Conservation (phyloP, 1,139 yeast species). For the Candida tetrigidarum region DNA sequence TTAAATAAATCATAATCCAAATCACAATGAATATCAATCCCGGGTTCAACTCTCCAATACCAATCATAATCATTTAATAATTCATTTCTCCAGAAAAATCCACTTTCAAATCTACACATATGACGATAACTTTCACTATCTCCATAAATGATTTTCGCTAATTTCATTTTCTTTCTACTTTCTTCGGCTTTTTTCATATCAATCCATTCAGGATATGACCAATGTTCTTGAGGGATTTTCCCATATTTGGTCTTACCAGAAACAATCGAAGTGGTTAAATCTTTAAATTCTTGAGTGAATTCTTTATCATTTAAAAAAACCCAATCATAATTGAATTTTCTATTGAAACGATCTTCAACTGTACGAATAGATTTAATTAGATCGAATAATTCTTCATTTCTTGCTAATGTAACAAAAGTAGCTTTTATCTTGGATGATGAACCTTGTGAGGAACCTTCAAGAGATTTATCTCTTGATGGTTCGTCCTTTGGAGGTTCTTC, state of each 20-base stretch:
- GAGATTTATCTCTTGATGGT: neutral
- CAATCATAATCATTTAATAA: slow-evolving; percentile 70
- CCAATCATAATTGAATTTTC: slow-evolving; percentile 92
- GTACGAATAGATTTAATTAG: slow-evolving; percentile 71
- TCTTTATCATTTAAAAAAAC: slow-evolving; percentile 81
- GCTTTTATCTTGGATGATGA: slow-evolving; percentile 57
- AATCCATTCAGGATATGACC: slow-evolving; percentile 56
- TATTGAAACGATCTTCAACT: slow-evolving; percentile 83
- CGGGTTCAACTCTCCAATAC: slow-evolving; percentile 97
- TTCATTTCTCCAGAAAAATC: slow-evolving; percentile 77
- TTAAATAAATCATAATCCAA: slow-evolving; percentile 87
- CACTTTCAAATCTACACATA: slow-evolving; percentile 75
- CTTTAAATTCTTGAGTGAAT: slow-evolving; percentile 65
- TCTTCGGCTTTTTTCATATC: slow-evolving; percentile 49
- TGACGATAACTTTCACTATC: slow-evolving; percentile 74
- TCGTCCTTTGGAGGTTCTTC: neutral
- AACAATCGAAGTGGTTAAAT: slow-evolving; percentile 51
- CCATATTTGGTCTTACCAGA: slow-evolving; percentile 70
- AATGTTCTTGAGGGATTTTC: slow-evolving; percentile 59
- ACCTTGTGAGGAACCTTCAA: neutral
- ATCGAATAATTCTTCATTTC: slow-evolving; percentile 74
- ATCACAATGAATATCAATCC: slow-evolving; percentile 87
- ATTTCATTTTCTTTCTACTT: slow-evolving; percentile 72
- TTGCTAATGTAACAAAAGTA: slow-evolving; percentile 78
- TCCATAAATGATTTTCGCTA: slow-evolving; percentile 80